Base-by-base conservation (phyloP, 1,139 yeast genomes). In the Pichia inconspicua region DNA sequence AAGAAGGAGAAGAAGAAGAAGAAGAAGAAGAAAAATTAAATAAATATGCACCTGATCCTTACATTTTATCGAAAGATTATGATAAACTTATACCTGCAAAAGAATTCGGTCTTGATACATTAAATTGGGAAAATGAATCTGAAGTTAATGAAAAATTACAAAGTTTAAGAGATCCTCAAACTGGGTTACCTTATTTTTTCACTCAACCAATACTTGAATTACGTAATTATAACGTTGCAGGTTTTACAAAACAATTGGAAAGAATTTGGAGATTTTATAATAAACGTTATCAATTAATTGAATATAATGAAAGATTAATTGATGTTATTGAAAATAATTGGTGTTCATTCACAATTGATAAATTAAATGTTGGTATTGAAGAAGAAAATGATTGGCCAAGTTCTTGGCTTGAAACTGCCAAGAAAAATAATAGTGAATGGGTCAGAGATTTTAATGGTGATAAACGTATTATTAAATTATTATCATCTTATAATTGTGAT, bases 301-400 rank as follows among this genome's bases (percentile, higher is more conserved):
- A 80, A 46, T 79, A 80, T 53, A 85, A 92, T 31, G 71, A 71
- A 35, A 71, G 75, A 40, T 75, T 95, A 0, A 71, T 80, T 37
- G 77, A 78, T 0, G 45, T 60, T 15, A 53, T 61, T 15, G 10
- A 40, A 12, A 54, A 53, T 31, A 62, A 71, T 25, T 67, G 75
- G 36, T 70, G 95, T 43, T 77, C 80, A 4, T 86, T 81, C 59
- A 74, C 71, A 46, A 70, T 71, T 44, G 61, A 59, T 5, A 94
- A 87, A 66, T 76, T 40, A 69, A 72, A 38, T 66, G 75, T 57
- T 19, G 84, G 82, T 10, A 66, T 67, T 37, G 80, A 72, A 40
- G 98, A 94, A 64, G 97, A 92, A 63, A 63, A 67, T 17, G 95
- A 88, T 57, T 94, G 99, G 99, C 97, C 97, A 25, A 70, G 71